Base-by-base conservation (phyloP, 306 rosid species). In the Gynostemma pentaphyllum region DNA sequence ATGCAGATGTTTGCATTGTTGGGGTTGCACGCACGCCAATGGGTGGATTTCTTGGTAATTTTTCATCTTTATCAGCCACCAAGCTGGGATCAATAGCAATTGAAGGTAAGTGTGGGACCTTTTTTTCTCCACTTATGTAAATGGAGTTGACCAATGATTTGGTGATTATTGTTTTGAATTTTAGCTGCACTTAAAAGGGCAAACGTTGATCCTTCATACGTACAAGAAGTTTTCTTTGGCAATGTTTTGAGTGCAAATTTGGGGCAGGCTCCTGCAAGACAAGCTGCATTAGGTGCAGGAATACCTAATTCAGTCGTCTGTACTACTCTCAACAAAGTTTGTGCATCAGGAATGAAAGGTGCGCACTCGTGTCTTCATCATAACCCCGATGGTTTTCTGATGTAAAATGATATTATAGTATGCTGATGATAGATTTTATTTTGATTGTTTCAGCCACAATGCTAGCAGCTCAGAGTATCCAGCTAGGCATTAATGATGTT, bases 261-360 rank as follows among this genome's bases (percentile, higher is more conserved):
- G 79, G 99, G 99, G 54, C 97, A 94, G 82, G 97, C 99, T 74
- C 99, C 99, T 0, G 99, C 99, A 46, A 86, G 99, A 67, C 99
- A 94, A 70, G 99, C 99, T 75, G 97, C 99, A 55, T 45, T 94
- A 36, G 97, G 97, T 67, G 97, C 99, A 67, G 99, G 97, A 83
- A 71, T 94, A 63, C 83, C 97, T 8, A 79, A 84, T 66, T 70
- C 97, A 10, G 99, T 94, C 37, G 6, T 85, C 71, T 86, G 94
- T 72, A 84, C 97, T 63, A 86, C 99, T 22, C 77, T 94, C 64
- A 94, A 94, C 79, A 94, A 94, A 83, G 99, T 94, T 57, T 94
- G 99, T 76, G 99, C 99, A 42, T 94, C 99, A 15, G 99, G 99
- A 69, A 79, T 89, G 94, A 94, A 94, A 81, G 97, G 99, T 88